phyloP scores from a whole-genome alignment of 352 stramenopile species.

The Phytophthora niederhauseri region DNA sequence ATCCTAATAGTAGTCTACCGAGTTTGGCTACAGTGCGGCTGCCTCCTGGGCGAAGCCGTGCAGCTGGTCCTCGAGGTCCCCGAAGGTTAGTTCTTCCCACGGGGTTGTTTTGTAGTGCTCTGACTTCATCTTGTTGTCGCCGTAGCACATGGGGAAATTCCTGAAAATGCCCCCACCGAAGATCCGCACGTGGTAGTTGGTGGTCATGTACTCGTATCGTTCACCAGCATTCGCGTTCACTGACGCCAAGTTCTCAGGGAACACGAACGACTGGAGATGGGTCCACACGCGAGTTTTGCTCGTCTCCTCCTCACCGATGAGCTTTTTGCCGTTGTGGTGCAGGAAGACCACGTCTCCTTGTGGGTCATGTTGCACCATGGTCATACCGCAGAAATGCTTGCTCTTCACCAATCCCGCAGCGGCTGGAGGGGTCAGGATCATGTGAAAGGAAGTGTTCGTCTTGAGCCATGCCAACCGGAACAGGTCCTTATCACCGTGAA shows the following conservation, averaged over 20 bases:
- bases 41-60: slow-evolving; percentile 23
- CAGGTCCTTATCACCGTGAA: slow-evolving; percentile 60
- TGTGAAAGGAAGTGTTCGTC: slow-evolving; percentile 47
- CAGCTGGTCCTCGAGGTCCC: slow-evolving; percentile 27
- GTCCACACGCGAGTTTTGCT: slow-evolving; percentile 29
- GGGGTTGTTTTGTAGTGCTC: slow-evolving; percentile 22
- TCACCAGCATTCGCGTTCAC: slow-evolving; percentile 7
- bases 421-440: slow-evolving; percentile 48
- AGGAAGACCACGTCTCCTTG: slow-evolving; percentile 47
- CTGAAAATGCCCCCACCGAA: slow-evolving; percentile 21
- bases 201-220: slow-evolving; percentile 28
- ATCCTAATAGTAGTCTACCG: slow-evolving; percentile 8
- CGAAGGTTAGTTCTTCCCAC: slow-evolving; percentile 21
- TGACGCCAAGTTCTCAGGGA: slow-evolving; percentile 16
- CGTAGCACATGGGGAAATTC: slow-evolving; percentile 30
- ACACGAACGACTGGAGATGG: slow-evolving; percentile 34
- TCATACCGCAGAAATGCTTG: slow-evolving; percentile 54
- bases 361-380: slow-evolving; percentile 54
- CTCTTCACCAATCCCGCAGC: slow-evolving; percentile 42
- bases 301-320: slow-evolving; percentile 21
- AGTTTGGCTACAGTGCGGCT: slow-evolving; percentile 2
- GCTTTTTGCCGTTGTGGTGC: slow-evolving; percentile 55
- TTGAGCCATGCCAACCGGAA: slow-evolving; percentile 65
- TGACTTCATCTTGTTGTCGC: slow-evolving; percentile 36
- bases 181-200: slow-evolving; percentile 31